Evolutionary conservation across 345 rosid species (phyloP).

Genomic region (thale cress (Arabidopsis thaliana)): TAIR10.1 NC_003075.7:16661001-16661500

Average conservation of each 20-base stretch:
- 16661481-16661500: constrained; percentile 32
- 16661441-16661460: constrained; percentile 36
- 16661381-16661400: constrained; percentile 68
- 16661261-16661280: not conserved
- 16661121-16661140: not conserved
- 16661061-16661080: constrained; percentile 32
- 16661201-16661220: not conserved
- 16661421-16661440: constrained; percentile 72
- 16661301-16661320: constrained; percentile 16
- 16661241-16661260: not conserved
- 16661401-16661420: constrained; percentile 73
- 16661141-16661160: not conserved
- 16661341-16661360: constrained; percentile 12
- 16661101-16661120: not conserved
- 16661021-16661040: constrained; percentile 73
- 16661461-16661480: constrained; percentile 42
- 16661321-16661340: constrained; percentile 26
- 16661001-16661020: constrained; percentile 52
- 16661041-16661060: constrained; percentile 28
- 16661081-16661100: constrained; percentile 16
- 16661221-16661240: not conserved
- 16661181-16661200: not conserved
- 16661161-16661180: not conserved
- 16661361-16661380: constrained; percentile 55
- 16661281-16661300: not conserved